Conservation (phyloP, 225 moss, liverwort and hornwort species). For the Marchantia polymorpha region DNA sequence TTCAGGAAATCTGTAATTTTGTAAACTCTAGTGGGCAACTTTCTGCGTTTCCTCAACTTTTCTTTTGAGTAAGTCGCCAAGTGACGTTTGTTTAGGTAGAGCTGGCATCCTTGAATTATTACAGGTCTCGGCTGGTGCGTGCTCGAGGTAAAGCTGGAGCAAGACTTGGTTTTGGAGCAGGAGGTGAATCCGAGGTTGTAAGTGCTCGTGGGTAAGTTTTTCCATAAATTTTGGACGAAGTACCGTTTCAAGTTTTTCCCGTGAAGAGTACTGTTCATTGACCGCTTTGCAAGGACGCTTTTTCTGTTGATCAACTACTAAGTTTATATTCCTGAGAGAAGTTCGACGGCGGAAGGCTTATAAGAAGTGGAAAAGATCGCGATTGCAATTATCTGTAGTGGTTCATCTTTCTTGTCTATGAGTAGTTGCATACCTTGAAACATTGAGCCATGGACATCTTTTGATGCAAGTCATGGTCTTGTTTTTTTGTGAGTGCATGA, state of each 20-base stretch:
- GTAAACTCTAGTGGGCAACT: background rate
- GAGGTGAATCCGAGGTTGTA: slow-evolving; percentile 78
- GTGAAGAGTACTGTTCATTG: background rate
- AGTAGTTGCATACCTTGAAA: too few species aligned
- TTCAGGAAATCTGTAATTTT: background rate
- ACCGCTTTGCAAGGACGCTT: background rate
- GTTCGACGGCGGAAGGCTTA: background rate
- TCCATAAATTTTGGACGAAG: background rate
- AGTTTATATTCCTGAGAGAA: background rate
- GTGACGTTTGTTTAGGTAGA: slow-evolving; percentile 54
- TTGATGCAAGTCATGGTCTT: too few species aligned
- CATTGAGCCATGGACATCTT: too few species aligned
- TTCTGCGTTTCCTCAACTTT: background rate
- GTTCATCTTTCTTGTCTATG: too few species aligned
- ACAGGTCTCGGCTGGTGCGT: slow-evolving; percentile 76
- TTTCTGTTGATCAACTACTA: background rate
- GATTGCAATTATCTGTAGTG: background rate
- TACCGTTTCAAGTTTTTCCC: background rate
- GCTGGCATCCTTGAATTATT: slow-evolving; percentile 73
- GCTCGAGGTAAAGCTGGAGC: slow-evolving; percentile 63
- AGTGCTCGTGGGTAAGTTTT: slow-evolving; percentile 85
- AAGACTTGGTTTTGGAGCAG: slow-evolving; percentile 80
- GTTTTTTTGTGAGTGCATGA: too few species aligned
- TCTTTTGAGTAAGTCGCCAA: background rate
- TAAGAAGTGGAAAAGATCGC: background rate